Conservation (phyloP, 148 eudicot genomes). For the Polygonum maritimum region DNA sequence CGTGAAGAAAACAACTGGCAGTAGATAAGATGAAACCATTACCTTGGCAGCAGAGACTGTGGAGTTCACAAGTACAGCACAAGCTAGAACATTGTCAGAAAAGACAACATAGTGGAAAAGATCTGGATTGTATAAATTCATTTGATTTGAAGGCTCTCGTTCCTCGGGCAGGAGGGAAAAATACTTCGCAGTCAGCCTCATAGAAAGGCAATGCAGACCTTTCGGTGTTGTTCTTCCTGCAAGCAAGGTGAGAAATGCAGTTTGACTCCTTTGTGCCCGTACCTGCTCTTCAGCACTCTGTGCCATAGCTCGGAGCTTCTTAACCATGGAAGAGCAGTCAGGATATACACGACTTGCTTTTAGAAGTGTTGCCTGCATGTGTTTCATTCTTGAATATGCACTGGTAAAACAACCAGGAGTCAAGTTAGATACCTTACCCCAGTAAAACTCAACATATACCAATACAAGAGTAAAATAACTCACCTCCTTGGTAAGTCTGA, state of each 20-base stretch:
- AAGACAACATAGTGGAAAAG: slow-evolving; percentile 77
- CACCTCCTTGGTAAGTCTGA: slow-evolving; percentile 66
- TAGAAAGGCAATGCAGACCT: slow-evolving; percentile 96
- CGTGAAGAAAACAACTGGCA: background rate
- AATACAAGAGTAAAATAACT: background rate
- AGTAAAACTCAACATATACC: background rate
- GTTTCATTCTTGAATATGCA: slow-evolving; percentile 52
- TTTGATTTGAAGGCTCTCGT: slow-evolving; percentile 39
- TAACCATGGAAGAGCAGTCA: slow-evolving; percentile 68
- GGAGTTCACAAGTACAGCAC: slow-evolving; percentile 84
- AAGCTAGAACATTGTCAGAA: slow-evolving; percentile 90
- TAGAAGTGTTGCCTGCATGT: slow-evolving; percentile 54
- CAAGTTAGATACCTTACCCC: slow-evolving; percentile 7
- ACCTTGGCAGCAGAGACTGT: slow-evolving; percentile 72
- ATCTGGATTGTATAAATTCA: slow-evolving; percentile 35
- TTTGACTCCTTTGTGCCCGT: slow-evolving; percentile 44
- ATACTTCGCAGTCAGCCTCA: slow-evolving; percentile 73
- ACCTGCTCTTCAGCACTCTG: slow-evolving; percentile 77
- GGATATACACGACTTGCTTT: slow-evolving; percentile 69
- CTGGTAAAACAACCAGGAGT: slow-evolving; percentile 26
- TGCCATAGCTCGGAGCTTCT: slow-evolving; percentile 77
- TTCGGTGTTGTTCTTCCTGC: slow-evolving; percentile 94
- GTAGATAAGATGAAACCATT: slow-evolving; percentile 11
- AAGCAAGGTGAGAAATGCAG: slow-evolving; percentile 60
- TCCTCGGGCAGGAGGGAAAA: slow-evolving; percentile 53